A percentile compares a stretch with the other conserved stretches of the same genome.
phyloP scores from a whole-genome alignment of 371 early-diverging fungal genomes.

The Lichtheimia corymbifera region DNA sequence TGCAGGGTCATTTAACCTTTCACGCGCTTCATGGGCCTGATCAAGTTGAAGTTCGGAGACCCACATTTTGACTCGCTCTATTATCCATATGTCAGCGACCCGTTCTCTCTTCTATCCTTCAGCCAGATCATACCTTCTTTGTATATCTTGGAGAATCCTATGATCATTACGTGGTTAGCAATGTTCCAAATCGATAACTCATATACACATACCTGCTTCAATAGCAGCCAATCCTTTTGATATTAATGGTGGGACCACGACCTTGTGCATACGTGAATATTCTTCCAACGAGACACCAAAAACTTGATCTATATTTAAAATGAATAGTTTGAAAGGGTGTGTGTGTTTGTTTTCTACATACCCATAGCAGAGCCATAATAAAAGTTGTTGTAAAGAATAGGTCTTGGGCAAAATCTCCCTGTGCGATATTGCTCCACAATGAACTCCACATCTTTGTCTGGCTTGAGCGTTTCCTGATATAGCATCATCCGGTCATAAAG shows the following conservation, averaged over 20 bases:
- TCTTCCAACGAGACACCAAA: conserved; percentile 77
- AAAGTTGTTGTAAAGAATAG: conserved; percentile 61
- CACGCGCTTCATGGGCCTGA: conserved; percentile 63
- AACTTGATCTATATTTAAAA: conserved; percentile 53
- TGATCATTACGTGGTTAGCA: no score
- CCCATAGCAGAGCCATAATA: conserved; percentile 60
- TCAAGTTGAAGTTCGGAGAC: conserved; percentile 57
- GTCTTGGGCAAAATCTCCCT: conserved; percentile 68
- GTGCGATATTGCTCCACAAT: conserved; percentile 72
- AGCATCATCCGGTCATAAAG: conserved; percentile 63
- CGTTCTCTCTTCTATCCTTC: neutral
- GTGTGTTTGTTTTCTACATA: conserved; percentile 11
- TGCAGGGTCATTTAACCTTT: conserved; percentile 50
- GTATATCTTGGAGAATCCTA: conserved; percentile 27
- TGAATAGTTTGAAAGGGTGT: neutral
- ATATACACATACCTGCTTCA: conserved; percentile 33
- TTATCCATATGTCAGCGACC: neutral
- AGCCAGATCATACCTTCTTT: conserved; percentile 32
- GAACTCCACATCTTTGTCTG: conserved; percentile 68
- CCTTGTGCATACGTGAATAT: conserved; percentile 54
- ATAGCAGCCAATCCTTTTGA: conserved; percentile 47
- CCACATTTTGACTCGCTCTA: conserved; percentile 54
- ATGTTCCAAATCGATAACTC: no score
- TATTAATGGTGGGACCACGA: conserved; percentile 62
- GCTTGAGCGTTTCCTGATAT: conserved; percentile 69